Evolutionary conservation across 129 eudicot species (phyloP), one percentile per base, ranked within the genome.

Genomic region (Sambucus nigra): DNA sequence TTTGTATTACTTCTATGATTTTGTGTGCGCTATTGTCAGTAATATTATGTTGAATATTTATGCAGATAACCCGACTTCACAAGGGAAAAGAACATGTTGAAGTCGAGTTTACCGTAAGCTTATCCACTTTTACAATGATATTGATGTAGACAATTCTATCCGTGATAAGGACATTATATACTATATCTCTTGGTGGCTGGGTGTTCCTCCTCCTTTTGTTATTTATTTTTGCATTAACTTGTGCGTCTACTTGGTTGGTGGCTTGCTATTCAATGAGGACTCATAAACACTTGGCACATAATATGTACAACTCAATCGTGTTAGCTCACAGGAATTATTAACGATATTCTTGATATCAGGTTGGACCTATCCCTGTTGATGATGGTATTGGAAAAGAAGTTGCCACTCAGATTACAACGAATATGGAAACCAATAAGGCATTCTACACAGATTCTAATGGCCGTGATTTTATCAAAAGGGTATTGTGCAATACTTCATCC

Each of bases 361-460:
- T 64, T 60, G 72, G 76, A 33, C 75, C 72, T 16, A 74, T 76
- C 29, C 76, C 81, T 17, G 42, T 65, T 26, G 71, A 74, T 33
- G 67, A 74, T 58, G 53, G 66, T 42, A 22, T 48, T 50, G 70
- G 69, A 12, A 76, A 76, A 60, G 81, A 60, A 69, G 35, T 76
- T 25, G 66, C 57, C 31, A 60, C 80, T 19, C 40, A 64, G 55
- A 23, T 74, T 33, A 52, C 62, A 47, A 57, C 64, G 12, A 15
- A 27, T 21, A 51, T 74, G 22, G 27, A 56, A 17, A 74, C n/a
- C 71, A 74, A 68, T 29, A 74, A 57, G 58, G 63, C 80, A 63
- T 74, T 74, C 58, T 74, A 62, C 55, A 74, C 80, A 15, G 80
- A 74, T 63, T 74, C 80, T 0, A 67, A 63, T 67, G 80, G 80